A percentile compares a stretch with the other conserved stretches of the same genome.
Conservation (phyloP, 176 grass and related monocot genomes). For the bread wheat (Triticum aestivum) region DNA sequence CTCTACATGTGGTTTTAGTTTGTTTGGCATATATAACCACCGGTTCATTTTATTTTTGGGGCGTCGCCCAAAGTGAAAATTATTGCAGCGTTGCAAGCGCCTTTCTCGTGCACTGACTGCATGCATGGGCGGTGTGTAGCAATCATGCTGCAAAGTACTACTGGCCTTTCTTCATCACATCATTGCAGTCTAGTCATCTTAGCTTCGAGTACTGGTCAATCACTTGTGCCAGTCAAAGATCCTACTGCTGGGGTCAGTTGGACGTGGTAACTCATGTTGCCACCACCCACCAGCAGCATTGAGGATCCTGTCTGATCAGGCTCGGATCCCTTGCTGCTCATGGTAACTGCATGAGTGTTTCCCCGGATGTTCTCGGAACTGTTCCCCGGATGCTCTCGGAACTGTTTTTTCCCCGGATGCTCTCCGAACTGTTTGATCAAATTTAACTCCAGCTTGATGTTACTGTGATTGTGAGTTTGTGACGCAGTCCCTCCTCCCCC, state of each 20-base stretch:
- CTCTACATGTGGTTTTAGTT: slow-evolving; percentile 2
- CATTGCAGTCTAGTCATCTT: slow-evolving; percentile 16
- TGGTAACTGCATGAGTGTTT: not conserved
- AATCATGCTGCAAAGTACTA: not conserved
- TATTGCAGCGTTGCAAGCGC: not conserved
- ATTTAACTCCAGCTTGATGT: too few species aligned
- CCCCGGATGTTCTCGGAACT: not conserved
- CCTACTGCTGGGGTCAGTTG: not conserved
- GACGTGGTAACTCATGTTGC: not conserved
- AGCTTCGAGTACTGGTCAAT: slow-evolving; percentile 15
- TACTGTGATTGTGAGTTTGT: too few species aligned
- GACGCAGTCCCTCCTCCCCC: too few species aligned
- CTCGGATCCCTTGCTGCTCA: not conserved
- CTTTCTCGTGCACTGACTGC: not conserved
- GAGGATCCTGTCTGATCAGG: not conserved
- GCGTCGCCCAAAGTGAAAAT: not conserved
- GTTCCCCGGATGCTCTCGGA: not conserved
- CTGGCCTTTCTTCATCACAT: not conserved
- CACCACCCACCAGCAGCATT: not conserved
- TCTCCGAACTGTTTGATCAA: too few species aligned
- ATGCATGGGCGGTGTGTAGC: not conserved
- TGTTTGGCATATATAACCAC: not conserved
- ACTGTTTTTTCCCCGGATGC: too few species aligned
- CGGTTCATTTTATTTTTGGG: not conserved
- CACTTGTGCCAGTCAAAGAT: slow-evolving; percentile 10